Evolutionary conservation across 169 alveolate genomes (phyloP), one percentile per base, ranked within the genome.

Genomic region (Eimeria tenella): DNA sequence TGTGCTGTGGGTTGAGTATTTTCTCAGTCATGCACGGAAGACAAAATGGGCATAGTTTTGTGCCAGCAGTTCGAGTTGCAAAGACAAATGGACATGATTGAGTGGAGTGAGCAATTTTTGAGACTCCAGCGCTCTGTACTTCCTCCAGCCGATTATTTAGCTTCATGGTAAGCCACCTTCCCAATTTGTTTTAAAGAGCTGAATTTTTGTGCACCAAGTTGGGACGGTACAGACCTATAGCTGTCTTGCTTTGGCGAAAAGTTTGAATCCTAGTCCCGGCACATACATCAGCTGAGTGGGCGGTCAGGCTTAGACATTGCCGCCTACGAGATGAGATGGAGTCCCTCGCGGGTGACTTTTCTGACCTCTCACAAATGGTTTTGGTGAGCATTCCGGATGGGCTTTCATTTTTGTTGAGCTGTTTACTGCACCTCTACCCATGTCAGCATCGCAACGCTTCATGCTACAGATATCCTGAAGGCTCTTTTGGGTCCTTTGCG

Each of bases 71-170:
- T 94, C 88, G 97, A 95, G 83, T 94, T 96, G 55, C 96, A 96
- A 88, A 90, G 97, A 86, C 97, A 96, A 53, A 55, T 96, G 92
- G 96, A 96, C 79, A 96, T 94, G 93, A 95, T 97, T 21, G 97
- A 94, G 58, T 97, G 97, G 97, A 93, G 96, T 23, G 98, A 97
- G 86, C 93, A 95, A 1, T 97, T 96, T 75, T 84, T 97, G 50
- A 95, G 91, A 82, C 96, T 95, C 68, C 96, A 95, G 19, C 97
- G 96, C 77, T 94, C 97, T 7, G 94, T 97, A 52, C 90, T 97
- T 17, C 98, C 98, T 21, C 97, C 98, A 10, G 98, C 98, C 42
- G 98, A 97, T 83, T 97, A 96, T 81, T 90, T 97, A 86, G 93
- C 94, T 87, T 97, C 98, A 21, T 97, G 98, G 98, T 94, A 63